Percentiles rank a stretch among this genome's conserved stretches.
phyloP scores from a whole-genome alignment of 305 asterid genomes.

The Petunia hybrid region DNA sequence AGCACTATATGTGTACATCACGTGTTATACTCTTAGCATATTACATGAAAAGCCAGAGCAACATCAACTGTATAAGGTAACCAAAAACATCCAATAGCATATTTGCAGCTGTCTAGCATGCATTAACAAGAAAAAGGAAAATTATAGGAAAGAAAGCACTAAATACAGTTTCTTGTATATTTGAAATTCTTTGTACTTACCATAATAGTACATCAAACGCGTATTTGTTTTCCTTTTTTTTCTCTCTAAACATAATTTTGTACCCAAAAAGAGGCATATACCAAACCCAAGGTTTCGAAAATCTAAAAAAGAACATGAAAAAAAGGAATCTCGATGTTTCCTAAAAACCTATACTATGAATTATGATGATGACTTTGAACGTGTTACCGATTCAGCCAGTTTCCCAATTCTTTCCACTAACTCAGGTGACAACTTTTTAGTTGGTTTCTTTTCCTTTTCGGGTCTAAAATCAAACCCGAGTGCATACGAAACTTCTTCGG shows the following conservation, averaged over 20 bases:
- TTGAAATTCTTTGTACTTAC: slow-evolving; percentile 23
- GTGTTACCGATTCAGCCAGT: slow-evolving; percentile 74
- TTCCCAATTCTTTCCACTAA: slow-evolving; percentile 69
- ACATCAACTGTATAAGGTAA: not conserved
- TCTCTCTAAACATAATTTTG: slow-evolving; percentile 46
- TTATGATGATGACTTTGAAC: slow-evolving; percentile 56
- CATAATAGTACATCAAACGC: slow-evolving; percentile 15
- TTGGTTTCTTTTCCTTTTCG: slow-evolving; percentile 74
- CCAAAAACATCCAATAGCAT: not conserved
- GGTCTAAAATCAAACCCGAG: slow-evolving; percentile 79
- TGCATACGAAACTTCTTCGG: slow-evolving; percentile 92
- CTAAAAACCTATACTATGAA: slow-evolving; percentile 31
- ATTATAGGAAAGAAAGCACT: not conserved
- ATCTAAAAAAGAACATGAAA: slow-evolving; percentile 37
- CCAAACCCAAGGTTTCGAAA: slow-evolving; percentile 60
- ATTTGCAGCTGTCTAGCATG: slow-evolving; percentile 1
- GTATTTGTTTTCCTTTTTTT: not conserved
- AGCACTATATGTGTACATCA: not conserved
- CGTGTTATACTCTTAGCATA: too few species aligned
- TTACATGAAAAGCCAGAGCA: not conserved
- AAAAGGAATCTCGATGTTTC: slow-evolving; percentile 57
- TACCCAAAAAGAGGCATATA: slow-evolving; percentile 46
- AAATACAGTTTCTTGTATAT: slow-evolving; percentile 5
- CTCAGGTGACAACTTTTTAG: slow-evolving; percentile 72
- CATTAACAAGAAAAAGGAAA: not conserved